Conservation (phyloP, 768 basidiomycete genomes). For the Sarcodon aspratus region DNA sequence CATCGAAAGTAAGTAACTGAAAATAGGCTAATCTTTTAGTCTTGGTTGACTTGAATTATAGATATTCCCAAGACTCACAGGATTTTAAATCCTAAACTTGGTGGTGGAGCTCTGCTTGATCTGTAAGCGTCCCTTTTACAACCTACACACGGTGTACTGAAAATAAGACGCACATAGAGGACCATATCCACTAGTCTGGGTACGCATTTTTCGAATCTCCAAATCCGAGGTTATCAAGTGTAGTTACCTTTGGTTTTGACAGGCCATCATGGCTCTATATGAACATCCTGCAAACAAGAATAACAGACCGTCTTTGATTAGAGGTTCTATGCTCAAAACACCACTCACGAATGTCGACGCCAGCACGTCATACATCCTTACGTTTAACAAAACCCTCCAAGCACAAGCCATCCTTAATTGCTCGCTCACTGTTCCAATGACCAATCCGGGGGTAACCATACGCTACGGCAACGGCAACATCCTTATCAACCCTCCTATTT, state of each 20-base stretch:
- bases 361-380: constrained; percentile 64
- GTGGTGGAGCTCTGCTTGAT: constrained; percentile 78
- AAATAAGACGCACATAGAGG: constrained; percentile 31
- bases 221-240: no score
- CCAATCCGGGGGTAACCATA: constrained; percentile 46
- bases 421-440: constrained; percentile 42
- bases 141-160: not conserved
- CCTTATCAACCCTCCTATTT: constrained; percentile 51
- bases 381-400: constrained; percentile 49
- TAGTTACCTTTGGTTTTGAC: constrained; percentile 5
- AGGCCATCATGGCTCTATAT: constrained; percentile 72
- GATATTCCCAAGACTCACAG: constrained; percentile 61
- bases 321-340: constrained; percentile 68
- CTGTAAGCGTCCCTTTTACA: constrained; percentile 36
- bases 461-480: constrained; percentile 71
- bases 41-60: constrained; percentile 12
- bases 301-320: constrained; percentile 43
- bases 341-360: constrained; percentile 69
- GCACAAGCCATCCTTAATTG: constrained; percentile 68
- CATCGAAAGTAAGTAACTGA: constrained; percentile 40
- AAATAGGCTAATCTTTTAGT: not conserved
- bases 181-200: constrained; percentile 78
- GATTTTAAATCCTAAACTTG: constrained; percentile 69
- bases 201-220: constrained; percentile 16
- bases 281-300: constrained; percentile 68